Percentiles rank a stretch among this genome's conserved stretches.
Evolutionary conservation across 228 moss, liverwort and hornwort species (phyloP).

Genomic region (Sphagnum fallax): DNA sequence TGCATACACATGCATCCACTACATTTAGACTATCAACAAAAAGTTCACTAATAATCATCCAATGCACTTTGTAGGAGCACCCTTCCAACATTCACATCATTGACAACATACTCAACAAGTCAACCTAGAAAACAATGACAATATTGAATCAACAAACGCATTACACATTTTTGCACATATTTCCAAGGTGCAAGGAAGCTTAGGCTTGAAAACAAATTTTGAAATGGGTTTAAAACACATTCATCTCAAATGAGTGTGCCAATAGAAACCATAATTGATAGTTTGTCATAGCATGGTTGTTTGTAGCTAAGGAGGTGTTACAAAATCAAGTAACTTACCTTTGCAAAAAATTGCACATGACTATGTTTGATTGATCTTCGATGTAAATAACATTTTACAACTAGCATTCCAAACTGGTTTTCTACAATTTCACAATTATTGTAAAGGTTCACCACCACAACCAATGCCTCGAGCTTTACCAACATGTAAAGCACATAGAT

Average conservation of each 20-base stretch:
- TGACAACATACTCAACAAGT: constrained; percentile 81
- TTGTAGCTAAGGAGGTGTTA: too few relatives aligned
- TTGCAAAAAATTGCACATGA: constrained; percentile 45
- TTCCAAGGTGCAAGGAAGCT: too few relatives aligned
- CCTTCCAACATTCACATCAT: constrained; percentile 67
- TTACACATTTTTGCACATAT: too few relatives aligned
- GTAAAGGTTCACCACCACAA: constrained; percentile 74
- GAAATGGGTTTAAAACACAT: too few relatives aligned
- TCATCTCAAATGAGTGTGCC: too few relatives aligned
- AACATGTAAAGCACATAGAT: constrained; percentile 73
- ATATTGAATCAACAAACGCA: neutral
- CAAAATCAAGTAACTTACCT: constrained; percentile 15
- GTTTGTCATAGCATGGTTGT: too few relatives aligned
- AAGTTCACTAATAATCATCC: constrained; percentile 55
- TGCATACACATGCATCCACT: too few relatives aligned
- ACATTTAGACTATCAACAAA: neutral
- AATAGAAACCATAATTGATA: too few relatives aligned
- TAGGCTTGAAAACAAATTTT: too few relatives aligned
- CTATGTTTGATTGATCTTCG: constrained; percentile 28
- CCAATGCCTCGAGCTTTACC: constrained; percentile 41
- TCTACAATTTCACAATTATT: constrained; percentile 72
- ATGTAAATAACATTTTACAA: constrained; percentile 69
- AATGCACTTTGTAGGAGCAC: constrained; percentile 45
- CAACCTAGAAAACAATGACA: constrained; percentile 3
- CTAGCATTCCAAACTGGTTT: constrained; percentile 66